Evolutionary conservation across 2,329 filamentous ascomycete species (phyloP).

Genomic region (Lasiodiplodia hormozganensis): DNA sequence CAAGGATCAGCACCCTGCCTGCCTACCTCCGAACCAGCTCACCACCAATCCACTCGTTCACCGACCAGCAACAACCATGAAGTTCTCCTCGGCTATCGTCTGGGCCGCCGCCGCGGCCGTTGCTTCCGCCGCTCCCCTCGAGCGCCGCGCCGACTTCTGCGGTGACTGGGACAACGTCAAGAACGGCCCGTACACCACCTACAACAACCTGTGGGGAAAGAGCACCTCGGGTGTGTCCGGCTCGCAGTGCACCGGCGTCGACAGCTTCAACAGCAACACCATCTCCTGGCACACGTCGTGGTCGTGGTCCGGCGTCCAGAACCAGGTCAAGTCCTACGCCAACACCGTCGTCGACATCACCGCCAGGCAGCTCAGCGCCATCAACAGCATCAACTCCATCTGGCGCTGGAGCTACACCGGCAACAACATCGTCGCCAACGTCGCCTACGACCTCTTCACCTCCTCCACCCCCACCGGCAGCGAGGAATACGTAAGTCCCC

Average conservation of each 20-base stretch:
- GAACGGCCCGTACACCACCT: slow-evolving; percentile 41
- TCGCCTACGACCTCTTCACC: slow-evolving; percentile 69
- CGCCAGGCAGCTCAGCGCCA: slow-evolving; percentile 40
- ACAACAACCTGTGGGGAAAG: slow-evolving; percentile 55
- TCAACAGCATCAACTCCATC: slow-evolving; percentile 52
- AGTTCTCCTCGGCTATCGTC: slow-evolving; percentile 36
- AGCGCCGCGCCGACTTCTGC: slow-evolving; percentile 44
- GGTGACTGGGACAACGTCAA: slow-evolving; percentile 41
- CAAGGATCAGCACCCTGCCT: neutral
- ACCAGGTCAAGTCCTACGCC: slow-evolving; percentile 53
- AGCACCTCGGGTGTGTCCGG: slow-evolving; percentile 48
- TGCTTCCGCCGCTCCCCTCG: slow-evolving; percentile 37
- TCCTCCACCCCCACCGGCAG: slow-evolving; percentile 57
- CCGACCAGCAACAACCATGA: slow-evolving; percentile 34
- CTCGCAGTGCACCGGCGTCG: slow-evolving; percentile 54
- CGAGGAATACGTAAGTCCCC: slow-evolving; percentile 45
- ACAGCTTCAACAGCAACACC: slow-evolving; percentile 44
- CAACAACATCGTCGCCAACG: slow-evolving; percentile 60
- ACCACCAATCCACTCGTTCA: neutral
- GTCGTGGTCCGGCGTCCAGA: slow-evolving; percentile 48
- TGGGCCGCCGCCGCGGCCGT: slow-evolving; percentile 39
- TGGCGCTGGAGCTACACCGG: slow-evolving; percentile 61
- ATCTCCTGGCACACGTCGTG: slow-evolving; percentile 55
- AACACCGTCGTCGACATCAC: slow-evolving; percentile 38
- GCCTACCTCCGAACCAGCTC: neutral